Evolutionary conservation across 2,329 filamentous ascomycete species (phyloP), one percentile per base, ranked within the genome.

Genomic region (Fusarium phyllophilum): DNA sequence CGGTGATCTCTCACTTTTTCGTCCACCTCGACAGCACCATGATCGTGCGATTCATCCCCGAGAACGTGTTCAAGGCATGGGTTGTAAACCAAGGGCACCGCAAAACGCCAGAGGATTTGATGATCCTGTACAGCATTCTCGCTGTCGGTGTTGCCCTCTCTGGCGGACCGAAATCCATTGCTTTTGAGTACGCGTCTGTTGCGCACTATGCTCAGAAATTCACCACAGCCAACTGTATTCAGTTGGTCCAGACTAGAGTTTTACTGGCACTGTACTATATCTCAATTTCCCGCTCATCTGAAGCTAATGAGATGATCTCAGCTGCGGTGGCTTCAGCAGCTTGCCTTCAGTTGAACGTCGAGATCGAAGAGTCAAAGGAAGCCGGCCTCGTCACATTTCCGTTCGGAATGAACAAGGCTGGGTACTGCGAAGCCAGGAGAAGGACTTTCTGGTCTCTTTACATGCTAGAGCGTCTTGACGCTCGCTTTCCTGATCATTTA

Each of bases 391-490:
- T 81, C n/a, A 77, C 78, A 1, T 87, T 85, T 60, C 89, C 89
- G 9, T 91, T 89, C 76, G 88, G 86, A 26, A 84, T 93, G 72
- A 88, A 87, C 74, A 86, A 85, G 65, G 81, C 82, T 56, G 89
- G 88, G 36, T 88, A 91, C 74, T 86, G 88, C 31, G 93, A 95
- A 81, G 91, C 91, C 75, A 87, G 90, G 68, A 87, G 92, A 72
- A 86, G 93, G 63, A 94, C 91, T 0, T 92, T 94, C 77, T 95
- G 92, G 92, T 89, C 90, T 34, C 87, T 90, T 58, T 93, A 91
- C 74, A 83, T 94, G 75, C 87, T 93, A 80, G 93, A 94, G 81
- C 88, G 91, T 54, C 88, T 92, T 68, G 90, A 89, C 54, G 88
- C 88, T 20, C 86, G 90, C 68, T 90, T 87, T 59, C 86, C 87